A percentile compares a stretch with the other conserved stretches of the same genome.
Conservation (phyloP, 495 filamentous ascomycete genomes). For the Aspergillus steynii region DNA sequence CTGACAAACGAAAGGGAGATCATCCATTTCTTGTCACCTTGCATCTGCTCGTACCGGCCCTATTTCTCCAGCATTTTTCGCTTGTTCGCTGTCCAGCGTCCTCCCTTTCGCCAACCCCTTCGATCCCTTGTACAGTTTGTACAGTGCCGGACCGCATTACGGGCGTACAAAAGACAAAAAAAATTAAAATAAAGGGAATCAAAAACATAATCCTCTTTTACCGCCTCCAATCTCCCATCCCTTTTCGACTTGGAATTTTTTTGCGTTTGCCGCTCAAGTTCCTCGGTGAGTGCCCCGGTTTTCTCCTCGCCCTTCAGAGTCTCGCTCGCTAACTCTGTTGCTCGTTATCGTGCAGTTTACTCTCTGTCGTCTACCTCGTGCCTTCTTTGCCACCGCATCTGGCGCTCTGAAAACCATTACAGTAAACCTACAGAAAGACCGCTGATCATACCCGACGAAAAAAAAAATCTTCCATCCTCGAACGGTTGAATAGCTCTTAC, state of each 20-base stretch:
- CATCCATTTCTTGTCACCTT: constrained; percentile 42
- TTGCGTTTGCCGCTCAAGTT: constrained; percentile 6
- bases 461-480: background rate
- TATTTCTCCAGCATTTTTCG: constrained; percentile 32
- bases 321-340: constrained; percentile 7
- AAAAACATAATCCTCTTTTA: constrained; percentile 21
- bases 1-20: constrained; percentile 40
- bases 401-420: background rate
- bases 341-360: constrained; percentile 16
- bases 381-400: background rate
- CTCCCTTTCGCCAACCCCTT: constrained; percentile 34
- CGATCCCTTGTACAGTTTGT: constrained; percentile 36
- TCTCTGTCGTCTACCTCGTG: constrained; percentile 14
- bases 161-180: constrained; percentile 18
- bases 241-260: constrained; percentile 10
- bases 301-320: background rate
- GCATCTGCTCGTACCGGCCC: constrained; percentile 26
- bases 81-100: constrained; percentile 32
- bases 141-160: constrained; percentile 35
- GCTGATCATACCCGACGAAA: background rate
- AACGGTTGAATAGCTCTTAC: background rate
- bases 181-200: constrained; percentile 3
- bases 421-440: background rate
- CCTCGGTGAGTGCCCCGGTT: background rate
- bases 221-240: background rate